These are phyloP conservation scores for Fremontodendron californicum DNA, from an alignment of 345 rosid genomes.

Conservation along the genomic window DNA sequence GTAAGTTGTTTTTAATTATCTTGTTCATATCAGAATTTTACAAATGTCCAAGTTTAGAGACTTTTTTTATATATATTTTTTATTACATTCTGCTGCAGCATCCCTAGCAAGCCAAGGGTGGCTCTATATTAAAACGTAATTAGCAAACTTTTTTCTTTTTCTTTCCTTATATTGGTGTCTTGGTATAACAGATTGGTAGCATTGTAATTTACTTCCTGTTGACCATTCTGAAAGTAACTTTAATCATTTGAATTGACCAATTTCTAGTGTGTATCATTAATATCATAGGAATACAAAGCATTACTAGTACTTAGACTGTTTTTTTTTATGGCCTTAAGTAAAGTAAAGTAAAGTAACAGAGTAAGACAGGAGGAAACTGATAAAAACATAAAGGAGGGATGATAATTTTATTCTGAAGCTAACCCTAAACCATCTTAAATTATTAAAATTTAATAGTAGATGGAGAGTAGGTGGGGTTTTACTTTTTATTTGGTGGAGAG, in stretches of 20 bases:
- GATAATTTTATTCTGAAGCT: neutral
- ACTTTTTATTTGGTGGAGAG: slow-evolving; percentile 35
- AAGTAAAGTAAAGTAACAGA: too few species aligned
- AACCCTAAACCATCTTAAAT: neutral
- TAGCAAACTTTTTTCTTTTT: too few species aligned
- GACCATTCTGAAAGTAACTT: too few species aligned
- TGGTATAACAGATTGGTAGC: too few species aligned
- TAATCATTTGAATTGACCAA: neutral
- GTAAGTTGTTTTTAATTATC: slow-evolving; percentile 29
- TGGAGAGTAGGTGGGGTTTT: neutral
- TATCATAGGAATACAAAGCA: neutral
- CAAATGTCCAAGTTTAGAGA: neutral
- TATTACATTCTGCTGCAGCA: slow-evolving; percentile 30
- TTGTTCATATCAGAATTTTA: neutral
- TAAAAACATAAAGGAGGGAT: neutral
- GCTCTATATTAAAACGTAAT: too few species aligned
- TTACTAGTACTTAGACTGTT: neutral
- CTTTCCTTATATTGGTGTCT: too few species aligned
- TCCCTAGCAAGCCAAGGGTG: slow-evolving; percentile 49
- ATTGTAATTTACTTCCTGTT: too few species aligned
- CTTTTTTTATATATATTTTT: too few species aligned
- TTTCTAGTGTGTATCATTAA: neutral
- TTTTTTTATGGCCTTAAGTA: neutral
- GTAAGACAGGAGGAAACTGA: neutral
- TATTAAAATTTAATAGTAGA: neutral